Base-by-base conservation (phyloP, 1,284 basidiomycete species). In the Coriolopsis trogii region DNA sequence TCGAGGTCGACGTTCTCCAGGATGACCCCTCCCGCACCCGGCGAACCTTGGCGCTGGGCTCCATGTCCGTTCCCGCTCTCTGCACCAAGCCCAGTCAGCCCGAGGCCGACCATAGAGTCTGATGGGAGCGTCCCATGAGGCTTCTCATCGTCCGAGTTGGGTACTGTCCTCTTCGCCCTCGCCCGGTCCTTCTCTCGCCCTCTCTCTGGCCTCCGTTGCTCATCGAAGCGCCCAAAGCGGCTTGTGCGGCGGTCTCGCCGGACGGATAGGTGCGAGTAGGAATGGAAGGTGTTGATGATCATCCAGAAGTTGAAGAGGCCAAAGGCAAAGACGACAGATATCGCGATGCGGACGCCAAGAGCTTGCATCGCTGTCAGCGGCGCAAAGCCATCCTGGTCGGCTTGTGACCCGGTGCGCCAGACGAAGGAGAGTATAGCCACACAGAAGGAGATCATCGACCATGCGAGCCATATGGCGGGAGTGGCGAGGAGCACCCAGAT, bases 401-500 rank as follows among this genome's bases (percentile, higher is more conserved):
- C 44, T 1, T 69, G 67, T 0, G 81, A 76, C 13, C 84, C 87
- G 0, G 81, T 82, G 37, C 85, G 80, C 88, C 88, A 91, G 34
- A 89, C 81, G 59, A 81, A 91, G 4, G 82, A 76, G 16, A 89
- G 72, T 57, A 91, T 86, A n/a, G 85, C 73, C 4, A 76, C 67
- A 56, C 86, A 69, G 68, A 91, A 91, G 41, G 82, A 73, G 15
- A 88, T 71, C 78, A 91, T 85, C 0, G 87, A 83, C 87, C 88
- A 91, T 15, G 86, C 78, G 55, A 91, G 79, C 82, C 86, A 91
- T 13, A 90, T 72, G 0, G 78, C 82, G 0, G 89, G 89, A 71
- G 88, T 84, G 1, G 86, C 81, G 13, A 91, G 72, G 8, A 91
- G 62, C 1, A 90, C 84, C 89, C 89, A 91, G 12, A 89, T 85